A percentile compares a stretch with the other conserved stretches of the same genome.
These are phyloP conservation scores for Barnettozyma pratensis DNA, from an alignment of 805 yeast species.

Conservation along the genomic window DNA sequence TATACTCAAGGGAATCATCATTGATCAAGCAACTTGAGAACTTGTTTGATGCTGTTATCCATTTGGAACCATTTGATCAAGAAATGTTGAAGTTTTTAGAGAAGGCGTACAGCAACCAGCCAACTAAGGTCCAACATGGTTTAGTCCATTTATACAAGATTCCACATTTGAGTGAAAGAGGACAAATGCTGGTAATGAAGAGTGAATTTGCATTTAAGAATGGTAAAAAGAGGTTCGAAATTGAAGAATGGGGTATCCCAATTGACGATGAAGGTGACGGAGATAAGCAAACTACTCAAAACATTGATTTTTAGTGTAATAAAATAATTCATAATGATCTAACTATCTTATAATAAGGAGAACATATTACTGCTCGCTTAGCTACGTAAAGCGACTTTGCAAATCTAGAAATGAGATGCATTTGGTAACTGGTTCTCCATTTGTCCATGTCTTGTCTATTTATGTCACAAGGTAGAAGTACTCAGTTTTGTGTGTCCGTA, in stretches of 20 bases:
- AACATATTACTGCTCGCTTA: no score
- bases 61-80: slow-evolving; percentile 78
- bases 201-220: slow-evolving; percentile 85
- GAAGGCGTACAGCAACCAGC: slow-evolving; percentile 63
- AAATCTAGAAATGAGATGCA: background rate
- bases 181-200: slow-evolving; percentile 68
- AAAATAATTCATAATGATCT: no score
- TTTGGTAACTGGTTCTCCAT: background rate
- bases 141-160: slow-evolving; percentile 69
- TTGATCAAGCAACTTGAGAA: slow-evolving; percentile 50
- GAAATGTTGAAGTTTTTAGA: slow-evolving; percentile 63
- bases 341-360: no score
- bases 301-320: slow-evolving; percentile 16
- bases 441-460: background rate
- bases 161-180: slow-evolving; percentile 68
- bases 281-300: slow-evolving; percentile 21
- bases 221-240: slow-evolving; percentile 76
- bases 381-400: no score
- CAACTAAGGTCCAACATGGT: slow-evolving; percentile 80
- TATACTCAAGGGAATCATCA: slow-evolving; percentile 52
- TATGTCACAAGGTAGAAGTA: no score
- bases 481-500: background rate
- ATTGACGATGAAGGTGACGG: slow-evolving; percentile 60
- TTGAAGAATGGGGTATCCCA: slow-evolving; percentile 96
- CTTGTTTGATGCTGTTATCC: slow-evolving; percentile 62